A percentile compares a stretch with the other conserved stretches of the same genome.
phyloP scores from a whole-genome alignment of 2,329 filamentous ascomycete genomes.

The Exophiala bonariae region DNA sequence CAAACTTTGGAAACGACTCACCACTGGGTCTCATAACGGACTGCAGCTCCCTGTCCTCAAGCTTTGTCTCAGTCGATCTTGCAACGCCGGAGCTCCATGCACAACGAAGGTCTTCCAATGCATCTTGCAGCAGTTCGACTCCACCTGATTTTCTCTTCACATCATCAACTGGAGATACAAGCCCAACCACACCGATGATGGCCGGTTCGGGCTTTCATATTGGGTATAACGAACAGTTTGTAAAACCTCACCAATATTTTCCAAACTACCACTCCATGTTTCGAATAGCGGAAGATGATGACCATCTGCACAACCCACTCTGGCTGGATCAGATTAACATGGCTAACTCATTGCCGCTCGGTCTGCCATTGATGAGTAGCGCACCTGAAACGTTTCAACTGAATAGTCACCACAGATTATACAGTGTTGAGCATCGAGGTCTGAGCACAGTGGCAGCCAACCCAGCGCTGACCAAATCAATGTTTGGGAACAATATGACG shows the following conservation, averaged over 20 bases:
- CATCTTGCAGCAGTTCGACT: conserved; percentile 18
- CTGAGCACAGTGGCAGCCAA: conserved; percentile 14
- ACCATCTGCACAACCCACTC: conserved; percentile 3
- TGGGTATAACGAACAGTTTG: conserved; percentile 12
- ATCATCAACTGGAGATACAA: conserved; percentile 16
- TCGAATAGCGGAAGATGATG: conserved; percentile 14
- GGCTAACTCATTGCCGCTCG: background rate
- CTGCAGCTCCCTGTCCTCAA: conserved; percentile 23
- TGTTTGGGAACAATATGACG: conserved; percentile 15
- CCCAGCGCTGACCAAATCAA: conserved; percentile 24
- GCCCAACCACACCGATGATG: conserved; percentile 22
- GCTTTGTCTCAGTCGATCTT: conserved; percentile 22
- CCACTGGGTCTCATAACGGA: conserved; percentile 15
- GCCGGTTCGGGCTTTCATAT: conserved; percentile 5
- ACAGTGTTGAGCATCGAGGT: conserved; percentile 1
- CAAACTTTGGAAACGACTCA: conserved; percentile 16
- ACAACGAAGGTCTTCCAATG: conserved; percentile 16
- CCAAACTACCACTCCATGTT: conserved; percentile 10
- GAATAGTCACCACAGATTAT: conserved; percentile 4
- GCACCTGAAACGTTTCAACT: conserved; percentile 8
- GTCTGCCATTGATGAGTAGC: conserved; percentile 6
- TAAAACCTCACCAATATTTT: conserved; percentile 16
- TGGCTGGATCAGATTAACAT: conserved; percentile 12
- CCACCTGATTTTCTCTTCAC: conserved; percentile 23
- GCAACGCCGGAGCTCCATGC: conserved; percentile 12